A percentile compares a stretch with the other conserved stretches of the same genome.
These are phyloP conservation scores for Ramaria sp. DNA, from an alignment of 768 basidiomycete genomes.

Conservation along the genomic window DNA sequence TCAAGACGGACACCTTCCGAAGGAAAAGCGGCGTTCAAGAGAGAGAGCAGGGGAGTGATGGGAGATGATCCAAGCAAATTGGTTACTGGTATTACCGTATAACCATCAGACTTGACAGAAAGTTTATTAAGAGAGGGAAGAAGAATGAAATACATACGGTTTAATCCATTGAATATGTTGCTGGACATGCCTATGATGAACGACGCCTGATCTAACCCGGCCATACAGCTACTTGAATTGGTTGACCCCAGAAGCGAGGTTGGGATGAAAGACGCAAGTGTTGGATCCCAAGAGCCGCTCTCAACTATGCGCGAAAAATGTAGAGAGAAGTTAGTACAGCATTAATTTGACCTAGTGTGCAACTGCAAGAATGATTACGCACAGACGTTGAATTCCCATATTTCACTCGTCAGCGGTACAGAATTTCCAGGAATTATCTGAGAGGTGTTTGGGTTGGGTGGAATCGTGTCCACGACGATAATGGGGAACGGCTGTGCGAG, in stretches of 20 bases:
- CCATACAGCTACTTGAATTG: conserved; percentile 16
- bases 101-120: too few species aligned
- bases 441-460: conserved; percentile 19
- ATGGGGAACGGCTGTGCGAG: conserved; percentile 30
- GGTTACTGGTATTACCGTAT: too few species aligned
- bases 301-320: conserved; percentile 19
- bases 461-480: conserved; percentile 20
- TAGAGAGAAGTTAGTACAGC: too few species aligned
- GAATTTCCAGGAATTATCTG: conserved; percentile 15
- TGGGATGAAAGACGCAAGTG: conserved; percentile 33
- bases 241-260: conserved; percentile 33
- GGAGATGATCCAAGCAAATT: background rate
- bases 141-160: background rate
- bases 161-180: conserved; percentile 22
- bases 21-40: conserved; percentile 9
- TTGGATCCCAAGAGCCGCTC: conserved; percentile 32
- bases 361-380: background rate
- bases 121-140: too few species aligned
- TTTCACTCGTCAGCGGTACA: conserved; percentile 22
- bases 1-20: conserved; percentile 15
- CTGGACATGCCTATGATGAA: conserved; percentile 31
- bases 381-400: conserved; percentile 25
- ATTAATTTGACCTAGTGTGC: too few species aligned
- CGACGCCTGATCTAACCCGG: conserved; percentile 25
- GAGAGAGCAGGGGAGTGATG: conserved; percentile 22